Percentiles rank a stretch among this genome's conserved stretches.
Conservation (phyloP, 768 basidiomycete genomes). For the Steccherinum ochraceum region DNA sequence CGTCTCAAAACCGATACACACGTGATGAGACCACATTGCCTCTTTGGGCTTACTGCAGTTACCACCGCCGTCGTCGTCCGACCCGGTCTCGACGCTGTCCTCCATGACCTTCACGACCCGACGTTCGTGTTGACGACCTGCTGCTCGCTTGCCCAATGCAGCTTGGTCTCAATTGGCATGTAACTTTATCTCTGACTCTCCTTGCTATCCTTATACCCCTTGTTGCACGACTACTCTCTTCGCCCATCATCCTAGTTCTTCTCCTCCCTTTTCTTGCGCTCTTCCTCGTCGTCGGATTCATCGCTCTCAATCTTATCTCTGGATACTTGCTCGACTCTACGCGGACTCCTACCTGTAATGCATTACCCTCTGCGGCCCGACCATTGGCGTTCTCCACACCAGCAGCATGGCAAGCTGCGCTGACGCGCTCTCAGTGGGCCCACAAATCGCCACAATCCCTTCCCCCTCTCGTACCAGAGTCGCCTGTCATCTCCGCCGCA, state of each 20-base stretch:
- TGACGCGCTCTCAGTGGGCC: constrained; percentile 88
- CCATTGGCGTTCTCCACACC: constrained; percentile 86
- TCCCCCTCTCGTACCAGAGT: constrained; percentile 58
- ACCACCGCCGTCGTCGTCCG: no score
- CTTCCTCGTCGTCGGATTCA: constrained; percentile 41
- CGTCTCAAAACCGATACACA: no score
- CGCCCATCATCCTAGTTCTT: constrained; percentile 58
- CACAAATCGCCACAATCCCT: constrained; percentile 62
- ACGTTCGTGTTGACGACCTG: no score
- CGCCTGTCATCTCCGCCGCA: constrained; percentile 59
- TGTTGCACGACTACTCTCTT: constrained; percentile 50
- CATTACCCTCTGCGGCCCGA: constrained; percentile 52
- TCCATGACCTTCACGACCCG: no score
- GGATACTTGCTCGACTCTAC: constrained; percentile 54
- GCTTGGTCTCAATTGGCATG: constrained; percentile 7
- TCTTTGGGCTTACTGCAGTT: no score
- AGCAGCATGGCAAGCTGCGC: constrained; percentile 90
- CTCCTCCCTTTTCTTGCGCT: constrained; percentile 55
- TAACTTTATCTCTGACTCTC: constrained; percentile 42
- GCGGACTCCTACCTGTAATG: constrained; percentile 24
- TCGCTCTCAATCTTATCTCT: constrained; percentile 48
- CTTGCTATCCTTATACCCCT: constrained; percentile 54
- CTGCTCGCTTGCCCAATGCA: no score
- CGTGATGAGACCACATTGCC: no score
- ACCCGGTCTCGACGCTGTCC: no score